A percentile compares a stretch with the other conserved stretches of the same genome.
phyloP scores from a whole-genome alignment of 169 alveolate genomes.

The Eimeria brunetti region DNA sequence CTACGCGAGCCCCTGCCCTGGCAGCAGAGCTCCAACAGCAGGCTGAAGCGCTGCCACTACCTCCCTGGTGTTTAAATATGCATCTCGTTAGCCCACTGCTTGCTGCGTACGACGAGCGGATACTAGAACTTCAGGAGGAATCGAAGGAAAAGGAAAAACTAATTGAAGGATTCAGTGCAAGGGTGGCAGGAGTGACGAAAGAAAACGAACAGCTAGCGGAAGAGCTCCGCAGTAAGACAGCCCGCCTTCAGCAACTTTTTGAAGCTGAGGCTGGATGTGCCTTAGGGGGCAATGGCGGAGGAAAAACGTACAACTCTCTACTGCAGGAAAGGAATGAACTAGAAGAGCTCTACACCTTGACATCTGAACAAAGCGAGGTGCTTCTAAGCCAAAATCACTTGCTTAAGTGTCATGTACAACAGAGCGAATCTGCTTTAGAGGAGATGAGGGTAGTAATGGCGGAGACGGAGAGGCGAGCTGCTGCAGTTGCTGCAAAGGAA shows the following conservation, averaged over 20 bases:
- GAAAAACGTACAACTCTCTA: slow-evolving; percentile 8
- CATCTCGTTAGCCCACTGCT: slow-evolving; percentile 80
- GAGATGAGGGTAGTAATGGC: slow-evolving; percentile 49
- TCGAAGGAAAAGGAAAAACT: slow-evolving; percentile 63
- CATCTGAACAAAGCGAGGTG: slow-evolving; percentile 78
- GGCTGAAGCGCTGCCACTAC: slow-evolving; percentile 70
- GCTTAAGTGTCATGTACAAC: slow-evolving; percentile 76
- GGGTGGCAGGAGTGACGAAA: slow-evolving; percentile 44
- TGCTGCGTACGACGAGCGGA: slow-evolving; percentile 80
- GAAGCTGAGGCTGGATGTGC: slow-evolving; percentile 53
- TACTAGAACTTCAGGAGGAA: slow-evolving; percentile 68
- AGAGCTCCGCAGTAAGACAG: slow-evolving; percentile 73
- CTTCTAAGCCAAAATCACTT: slow-evolving; percentile 75
- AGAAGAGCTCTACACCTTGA: slow-evolving; percentile 72
- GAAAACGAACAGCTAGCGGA: slow-evolving; percentile 80
- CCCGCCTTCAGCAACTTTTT: slow-evolving; percentile 69
- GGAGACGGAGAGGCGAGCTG: slow-evolving; percentile 68
- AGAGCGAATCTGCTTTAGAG: slow-evolving; percentile 56
- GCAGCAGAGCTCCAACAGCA: slow-evolving; percentile 57
- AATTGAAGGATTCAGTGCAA: slow-evolving; percentile 55
- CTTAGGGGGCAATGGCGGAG: slow-evolving; percentile 9
- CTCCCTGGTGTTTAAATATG: slow-evolving; percentile 82
- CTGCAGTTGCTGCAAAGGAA: slow-evolving; percentile 50
- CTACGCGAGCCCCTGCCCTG: slow-evolving; percentile 9
- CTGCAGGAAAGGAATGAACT: slow-evolving; percentile 74